A percentile compares a stretch with the other conserved stretches of the same genome.
These are phyloP conservation scores for Begonia masoniana DNA, from an alignment of 306 rosid genomes.

Conservation along the genomic window DNA sequence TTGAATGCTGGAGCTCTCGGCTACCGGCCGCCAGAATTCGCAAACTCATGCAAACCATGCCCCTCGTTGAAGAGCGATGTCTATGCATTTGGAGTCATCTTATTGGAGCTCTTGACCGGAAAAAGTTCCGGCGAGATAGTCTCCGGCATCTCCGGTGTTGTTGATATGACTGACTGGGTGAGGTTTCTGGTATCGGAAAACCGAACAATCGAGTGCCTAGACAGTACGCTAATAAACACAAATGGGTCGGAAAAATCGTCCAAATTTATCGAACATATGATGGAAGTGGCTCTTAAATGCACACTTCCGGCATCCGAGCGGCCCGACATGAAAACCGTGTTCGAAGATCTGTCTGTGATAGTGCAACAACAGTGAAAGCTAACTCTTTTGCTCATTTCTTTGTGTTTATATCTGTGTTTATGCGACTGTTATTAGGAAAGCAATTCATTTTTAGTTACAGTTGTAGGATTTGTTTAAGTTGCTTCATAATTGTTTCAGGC, in stretches of 20 bases:
- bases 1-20: constrained; percentile 64
- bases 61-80: constrained; percentile 76
- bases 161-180: constrained; percentile 61
- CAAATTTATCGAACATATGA: constrained; percentile 37
- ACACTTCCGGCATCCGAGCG: constrained; percentile 66
- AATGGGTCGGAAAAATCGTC: constrained; percentile 7
- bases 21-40: constrained; percentile 67
- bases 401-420: no score
- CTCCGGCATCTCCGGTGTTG: constrained; percentile 40
- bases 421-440: no score
- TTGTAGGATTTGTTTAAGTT: no score
- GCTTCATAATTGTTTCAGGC: no score
- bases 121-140: constrained; percentile 46
- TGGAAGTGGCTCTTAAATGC: constrained; percentile 57
- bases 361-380: constrained; percentile 8
- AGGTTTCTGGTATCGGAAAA: constrained; percentile 35
- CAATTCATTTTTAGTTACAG: no score
- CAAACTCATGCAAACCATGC: constrained; percentile 53
- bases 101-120: constrained; percentile 71
- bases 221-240: constrained; percentile 31
- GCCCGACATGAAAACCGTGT: constrained; percentile 53
- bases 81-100: constrained; percentile 60
- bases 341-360: constrained; percentile 46
- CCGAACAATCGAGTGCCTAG: constrained; percentile 45
- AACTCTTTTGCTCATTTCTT: no score